A percentile compares a stretch with the other conserved stretches of the same genome.
Conservation (phyloP, 192 early-diverging fungal genomes). For the Coemansia sp. region DNA sequence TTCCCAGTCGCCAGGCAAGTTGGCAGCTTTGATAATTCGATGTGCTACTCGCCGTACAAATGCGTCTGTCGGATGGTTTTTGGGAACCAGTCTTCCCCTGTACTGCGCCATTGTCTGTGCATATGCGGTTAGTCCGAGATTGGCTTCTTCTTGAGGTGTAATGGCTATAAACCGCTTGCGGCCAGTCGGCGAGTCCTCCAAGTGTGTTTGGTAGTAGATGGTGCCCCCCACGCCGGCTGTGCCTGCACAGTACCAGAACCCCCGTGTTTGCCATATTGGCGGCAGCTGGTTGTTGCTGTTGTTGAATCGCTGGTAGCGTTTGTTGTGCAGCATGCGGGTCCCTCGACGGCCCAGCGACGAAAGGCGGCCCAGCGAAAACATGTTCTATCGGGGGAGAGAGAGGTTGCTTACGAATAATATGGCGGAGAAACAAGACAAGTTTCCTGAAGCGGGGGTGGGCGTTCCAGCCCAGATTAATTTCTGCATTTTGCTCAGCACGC, state of each 20-base stretch:
- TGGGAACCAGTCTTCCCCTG: constrained; percentile 65
- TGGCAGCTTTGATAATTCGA: constrained; percentile 67
- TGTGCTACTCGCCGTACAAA: constrained; percentile 71
- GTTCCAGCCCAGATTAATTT: too few relatives aligned
- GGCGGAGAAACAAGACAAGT: too few relatives aligned
- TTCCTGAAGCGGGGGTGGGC: too few relatives aligned
- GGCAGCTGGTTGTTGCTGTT: constrained; percentile 1
- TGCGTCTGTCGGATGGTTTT: constrained; percentile 57
- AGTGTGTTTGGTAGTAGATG: constrained; percentile 41
- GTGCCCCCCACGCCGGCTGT: constrained; percentile 11
- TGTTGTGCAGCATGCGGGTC: too few relatives aligned
- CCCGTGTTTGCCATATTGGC: constrained; percentile 18
- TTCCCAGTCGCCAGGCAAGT: constrained; percentile 81
- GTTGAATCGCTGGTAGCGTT: constrained; percentile 15
- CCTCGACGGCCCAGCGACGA: too few relatives aligned
- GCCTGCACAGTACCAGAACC: constrained; percentile 35
- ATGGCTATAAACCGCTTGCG: constrained; percentile 52
- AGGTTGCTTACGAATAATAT: too few relatives aligned
- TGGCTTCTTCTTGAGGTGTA: constrained; percentile 17
- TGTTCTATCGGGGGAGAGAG: too few relatives aligned
- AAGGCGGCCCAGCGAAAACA: too few relatives aligned
- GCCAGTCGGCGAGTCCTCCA: constrained; percentile 49
- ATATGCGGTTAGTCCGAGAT: constrained; percentile 71
- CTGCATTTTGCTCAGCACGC: too few relatives aligned
- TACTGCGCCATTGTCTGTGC: constrained; percentile 65